Conservation (phyloP, 768 basidiomycete species). For the Dioszegia crocea region DNA sequence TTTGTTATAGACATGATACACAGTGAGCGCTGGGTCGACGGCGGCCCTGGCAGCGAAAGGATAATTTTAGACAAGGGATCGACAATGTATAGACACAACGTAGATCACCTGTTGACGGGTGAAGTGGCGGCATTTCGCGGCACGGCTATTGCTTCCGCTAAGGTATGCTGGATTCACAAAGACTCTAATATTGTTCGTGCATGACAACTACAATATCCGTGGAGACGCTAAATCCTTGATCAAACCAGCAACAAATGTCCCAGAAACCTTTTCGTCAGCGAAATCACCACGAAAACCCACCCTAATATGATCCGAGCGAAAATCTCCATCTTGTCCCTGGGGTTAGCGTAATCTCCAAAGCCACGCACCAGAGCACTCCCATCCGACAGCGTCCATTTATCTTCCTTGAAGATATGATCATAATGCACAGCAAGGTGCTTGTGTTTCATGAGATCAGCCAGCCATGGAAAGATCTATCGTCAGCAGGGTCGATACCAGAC, state of each 20-base stretch:
- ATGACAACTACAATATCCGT: no score
- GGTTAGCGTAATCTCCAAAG: no score
- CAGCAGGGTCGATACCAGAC: not conserved
- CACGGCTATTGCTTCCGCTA: no score
- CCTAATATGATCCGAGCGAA: constrained; percentile 1
- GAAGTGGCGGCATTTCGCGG: no score
- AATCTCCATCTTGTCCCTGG: not conserved
- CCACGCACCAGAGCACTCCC: not conserved
- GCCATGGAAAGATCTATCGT: constrained; percentile 6
- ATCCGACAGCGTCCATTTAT: constrained; percentile 5
- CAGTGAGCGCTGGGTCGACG: no score
- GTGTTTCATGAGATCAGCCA: constrained; percentile 35
- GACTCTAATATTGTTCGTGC: no score
- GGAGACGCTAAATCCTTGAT: not conserved
- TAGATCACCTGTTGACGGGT: no score
- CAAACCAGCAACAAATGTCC: not conserved
- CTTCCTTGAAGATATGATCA: constrained; percentile 19
- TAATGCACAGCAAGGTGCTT: constrained; percentile 37
- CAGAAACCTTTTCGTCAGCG: not conserved
- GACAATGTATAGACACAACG: no score
- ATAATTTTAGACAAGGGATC: no score
- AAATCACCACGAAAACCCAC: not conserved
- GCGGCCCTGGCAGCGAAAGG: no score
- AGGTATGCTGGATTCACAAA: no score
- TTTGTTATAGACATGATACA: not conserved